phyloP scores from a whole-genome alignment of 1,284 basidiomycete species.

The Sporisorium iseilematis-ciliati region DNA sequence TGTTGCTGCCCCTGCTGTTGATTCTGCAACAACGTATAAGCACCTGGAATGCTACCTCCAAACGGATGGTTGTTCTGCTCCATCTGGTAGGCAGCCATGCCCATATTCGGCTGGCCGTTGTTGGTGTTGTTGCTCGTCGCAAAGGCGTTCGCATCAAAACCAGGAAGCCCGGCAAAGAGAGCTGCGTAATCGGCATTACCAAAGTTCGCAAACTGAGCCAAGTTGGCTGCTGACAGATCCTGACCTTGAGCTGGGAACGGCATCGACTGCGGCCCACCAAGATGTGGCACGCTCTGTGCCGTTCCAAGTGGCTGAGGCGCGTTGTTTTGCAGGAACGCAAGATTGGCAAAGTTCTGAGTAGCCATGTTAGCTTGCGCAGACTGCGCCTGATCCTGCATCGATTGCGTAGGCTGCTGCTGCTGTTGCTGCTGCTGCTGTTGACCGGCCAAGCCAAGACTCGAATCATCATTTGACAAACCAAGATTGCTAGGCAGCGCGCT shows the following conservation, averaged over 20 bases:
- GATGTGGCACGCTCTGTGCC: constrained; percentile 52
- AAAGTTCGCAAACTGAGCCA: constrained; percentile 41
- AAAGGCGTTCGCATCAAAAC: constrained; percentile 37
- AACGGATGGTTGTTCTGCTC: constrained; percentile 54
- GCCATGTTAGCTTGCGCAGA: constrained; percentile 44
- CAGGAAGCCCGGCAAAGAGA: constrained; percentile 45
- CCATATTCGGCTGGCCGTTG: constrained; percentile 34
- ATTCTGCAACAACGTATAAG: constrained; percentile 55
- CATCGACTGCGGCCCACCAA: constrained; percentile 61
- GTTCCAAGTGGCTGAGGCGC: constrained; percentile 51
- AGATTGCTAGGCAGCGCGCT: constrained; percentile 42
- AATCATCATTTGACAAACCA: constrained; percentile 19
- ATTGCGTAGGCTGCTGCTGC: constrained; percentile 24
- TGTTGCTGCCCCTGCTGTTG: constrained; percentile 29
- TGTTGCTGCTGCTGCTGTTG: constrained; percentile 32
- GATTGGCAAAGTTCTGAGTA: constrained; percentile 41
- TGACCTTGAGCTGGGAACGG: constrained; percentile 52
- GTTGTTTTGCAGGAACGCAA: constrained; percentile 40
- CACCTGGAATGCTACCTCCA: constrained; percentile 56
- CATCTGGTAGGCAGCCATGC: constrained; percentile 42
- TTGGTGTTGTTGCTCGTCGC: constrained; percentile 21
- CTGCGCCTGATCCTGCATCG: constrained; percentile 52
- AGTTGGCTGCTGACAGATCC: constrained; percentile 17
- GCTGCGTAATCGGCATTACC: constrained; percentile 37
- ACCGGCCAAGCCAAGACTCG: constrained; percentile 10